These are phyloP conservation scores for Pythium brachiatum DNA, from an alignment of 352 stramenopile genomes.

Conservation along the genomic window DNA sequence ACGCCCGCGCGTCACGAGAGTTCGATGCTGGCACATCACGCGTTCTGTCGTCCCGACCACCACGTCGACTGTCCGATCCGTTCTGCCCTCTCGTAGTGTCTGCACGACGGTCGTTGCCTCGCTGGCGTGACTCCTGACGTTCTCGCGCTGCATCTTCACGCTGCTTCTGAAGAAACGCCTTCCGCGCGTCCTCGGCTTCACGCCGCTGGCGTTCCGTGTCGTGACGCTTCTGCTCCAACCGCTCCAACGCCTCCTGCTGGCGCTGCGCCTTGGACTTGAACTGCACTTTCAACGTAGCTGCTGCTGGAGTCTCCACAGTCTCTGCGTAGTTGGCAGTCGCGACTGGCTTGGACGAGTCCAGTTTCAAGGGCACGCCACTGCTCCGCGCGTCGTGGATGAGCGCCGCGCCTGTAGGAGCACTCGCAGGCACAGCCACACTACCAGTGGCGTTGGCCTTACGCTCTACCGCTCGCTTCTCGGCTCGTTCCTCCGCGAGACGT, in stretches of 20 bases:
- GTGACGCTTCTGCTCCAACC: constrained; percentile 65
- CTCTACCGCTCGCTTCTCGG: constrained; percentile 39
- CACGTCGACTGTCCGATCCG: constrained; percentile 7
- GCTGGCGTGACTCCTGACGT: constrained; percentile 10
- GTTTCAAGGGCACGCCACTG: constrained; percentile 32
- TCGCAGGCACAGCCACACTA: not conserved
- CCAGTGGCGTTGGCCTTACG: constrained; percentile 9
- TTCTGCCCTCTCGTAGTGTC: constrained; percentile 13
- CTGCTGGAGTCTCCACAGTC: not conserved
- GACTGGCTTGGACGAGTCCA: constrained; percentile 23
- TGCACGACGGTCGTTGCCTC: constrained; percentile 11
- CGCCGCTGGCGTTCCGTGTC: constrained; percentile 63
- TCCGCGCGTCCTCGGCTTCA: constrained; percentile 50
- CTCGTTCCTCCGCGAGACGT: constrained; percentile 63
- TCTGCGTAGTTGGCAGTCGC: not conserved
- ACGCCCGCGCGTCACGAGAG: not conserved
- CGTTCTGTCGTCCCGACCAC: constrained; percentile 2
- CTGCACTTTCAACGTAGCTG: constrained; percentile 35
- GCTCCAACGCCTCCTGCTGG: constrained; percentile 68
- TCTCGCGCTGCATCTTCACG: constrained; percentile 35
- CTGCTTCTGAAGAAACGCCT: constrained; percentile 63
- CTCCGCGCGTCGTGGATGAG: constrained; percentile 27
- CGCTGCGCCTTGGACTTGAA: constrained; percentile 84
- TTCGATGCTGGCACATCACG: not conserved
- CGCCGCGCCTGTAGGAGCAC: constrained; percentile 14